A percentile compares a stretch with the other conserved stretches of the same genome.
These are phyloP conservation scores for Ulmus americana DNA, from an alignment of 331 rosid genomes.

Conservation along the genomic window DNA sequence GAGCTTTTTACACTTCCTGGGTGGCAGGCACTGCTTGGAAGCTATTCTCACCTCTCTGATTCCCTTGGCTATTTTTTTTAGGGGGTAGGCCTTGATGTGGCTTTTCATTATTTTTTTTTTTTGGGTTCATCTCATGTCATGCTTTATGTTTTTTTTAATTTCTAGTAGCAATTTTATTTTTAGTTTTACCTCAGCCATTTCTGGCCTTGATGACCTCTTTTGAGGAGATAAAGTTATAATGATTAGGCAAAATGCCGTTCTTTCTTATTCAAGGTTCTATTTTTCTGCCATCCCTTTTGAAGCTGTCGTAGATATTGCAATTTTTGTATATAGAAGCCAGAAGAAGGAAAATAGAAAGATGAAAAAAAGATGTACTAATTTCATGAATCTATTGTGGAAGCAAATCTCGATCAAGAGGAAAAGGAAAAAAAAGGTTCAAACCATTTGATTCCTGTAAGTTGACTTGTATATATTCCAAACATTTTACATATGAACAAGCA, in stretches of 20 bases:
- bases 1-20: slow-evolving; percentile 9
- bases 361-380: not conserved
- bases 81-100: slow-evolving; percentile 26
- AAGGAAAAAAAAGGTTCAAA: too few species aligned
- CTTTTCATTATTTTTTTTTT: slow-evolving; percentile 3
- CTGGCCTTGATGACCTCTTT: not conserved
- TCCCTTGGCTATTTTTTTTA: slow-evolving; percentile 12
- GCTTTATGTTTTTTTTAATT: not conserved
- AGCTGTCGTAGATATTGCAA: not conserved
- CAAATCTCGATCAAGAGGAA: too few species aligned
- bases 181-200: not conserved
- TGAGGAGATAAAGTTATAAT: slow-evolving; percentile 12
- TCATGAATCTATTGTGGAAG: too few species aligned
- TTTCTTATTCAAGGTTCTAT: not conserved
- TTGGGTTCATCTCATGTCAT: not conserved
- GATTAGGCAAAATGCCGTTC: slow-evolving; percentile 21
- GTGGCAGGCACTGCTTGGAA: slow-evolving; percentile 25
- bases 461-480: too few species aligned
- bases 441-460: too few species aligned
- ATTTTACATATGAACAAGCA: too few species aligned
- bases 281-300: not conserved
- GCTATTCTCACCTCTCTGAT: slow-evolving; percentile 19
- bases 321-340: too few species aligned
- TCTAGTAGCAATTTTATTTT: not conserved
- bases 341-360: not conserved